phyloP scores from a whole-genome alignment of 164 flowering plant genomes.

The Piper betle region DNA sequence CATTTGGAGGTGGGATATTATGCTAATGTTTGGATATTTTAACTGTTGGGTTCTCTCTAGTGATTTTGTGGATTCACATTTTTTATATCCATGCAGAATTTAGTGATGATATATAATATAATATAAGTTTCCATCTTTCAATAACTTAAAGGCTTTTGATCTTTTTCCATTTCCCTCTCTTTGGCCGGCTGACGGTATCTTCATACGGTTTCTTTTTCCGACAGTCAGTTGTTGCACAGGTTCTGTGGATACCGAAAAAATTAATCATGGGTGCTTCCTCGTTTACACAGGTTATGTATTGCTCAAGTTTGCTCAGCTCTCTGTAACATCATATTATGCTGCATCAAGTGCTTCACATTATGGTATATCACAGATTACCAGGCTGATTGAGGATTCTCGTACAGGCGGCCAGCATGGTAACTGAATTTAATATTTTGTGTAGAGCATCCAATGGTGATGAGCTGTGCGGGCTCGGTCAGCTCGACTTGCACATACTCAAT shows the following conservation, averaged over 20 bases:
- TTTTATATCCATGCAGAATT: no score
- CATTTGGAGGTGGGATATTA: constrained; percentile 60
- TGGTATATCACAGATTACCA: constrained; percentile 69
- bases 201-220: background rate
- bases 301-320: constrained; percentile 76
- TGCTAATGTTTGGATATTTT: background rate
- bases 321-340: constrained; percentile 83
- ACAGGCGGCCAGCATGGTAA: constrained; percentile 24
- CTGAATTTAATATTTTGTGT: no score
- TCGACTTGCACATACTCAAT: no score
- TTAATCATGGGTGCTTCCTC: background rate
- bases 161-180: background rate
- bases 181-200: background rate
- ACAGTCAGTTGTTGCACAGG: background rate
- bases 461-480: no score
- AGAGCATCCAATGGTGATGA: no score
- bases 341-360: constrained; percentile 87
- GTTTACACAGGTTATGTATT: constrained; percentile 52
- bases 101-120: background rate
- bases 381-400: constrained; percentile 57
- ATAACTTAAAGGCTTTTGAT: background rate
- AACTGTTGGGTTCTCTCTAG: background rate
- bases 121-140: background rate
- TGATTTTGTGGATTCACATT: no score
- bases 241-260: background rate